phyloP scores from a whole-genome alignment of 345 rosid genomes.

The Mallotus nudiflorus region DNA sequence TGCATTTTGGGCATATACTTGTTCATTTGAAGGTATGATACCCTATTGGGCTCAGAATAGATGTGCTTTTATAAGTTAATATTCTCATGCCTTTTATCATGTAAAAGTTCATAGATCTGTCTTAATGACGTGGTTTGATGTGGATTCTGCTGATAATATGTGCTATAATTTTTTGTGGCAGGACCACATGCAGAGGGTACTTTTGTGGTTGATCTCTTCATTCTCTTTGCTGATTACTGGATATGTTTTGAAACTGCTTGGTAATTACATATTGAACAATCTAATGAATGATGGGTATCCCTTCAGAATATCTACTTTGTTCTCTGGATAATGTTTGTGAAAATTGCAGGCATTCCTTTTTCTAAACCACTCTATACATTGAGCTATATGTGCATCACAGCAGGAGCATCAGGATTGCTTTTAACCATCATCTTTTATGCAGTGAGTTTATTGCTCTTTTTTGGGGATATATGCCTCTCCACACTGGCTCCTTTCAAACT shows the following conservation, averaged over 20 bases:
- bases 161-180: slow-evolving; percentile 24
- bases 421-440: slow-evolving; percentile 44
- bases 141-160: background rate
- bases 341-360: slow-evolving; percentile 50
- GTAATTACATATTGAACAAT: slow-evolving; percentile 26
- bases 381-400: slow-evolving; percentile 54
- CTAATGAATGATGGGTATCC: background rate
- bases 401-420: slow-evolving; percentile 56
- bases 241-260: slow-evolving; percentile 39
- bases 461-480: no score
- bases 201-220: slow-evolving; percentile 44
- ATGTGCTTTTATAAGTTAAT: background rate
- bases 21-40: slow-evolving; percentile 43
- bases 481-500: no score
- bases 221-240: slow-evolving; percentile 40
- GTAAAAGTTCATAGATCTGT: background rate
- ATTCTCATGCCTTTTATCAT: background rate
- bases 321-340: background rate
- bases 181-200: slow-evolving; percentile 40
- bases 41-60: background rate
- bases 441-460: slow-evolving; percentile 31
- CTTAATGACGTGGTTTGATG: background rate
- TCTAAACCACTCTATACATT: slow-evolving; percentile 54
- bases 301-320: background rate
- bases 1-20: slow-evolving; percentile 60